Base-by-base conservation (phyloP, 768 basidiomycete species). In the Mycena venus region DNA sequence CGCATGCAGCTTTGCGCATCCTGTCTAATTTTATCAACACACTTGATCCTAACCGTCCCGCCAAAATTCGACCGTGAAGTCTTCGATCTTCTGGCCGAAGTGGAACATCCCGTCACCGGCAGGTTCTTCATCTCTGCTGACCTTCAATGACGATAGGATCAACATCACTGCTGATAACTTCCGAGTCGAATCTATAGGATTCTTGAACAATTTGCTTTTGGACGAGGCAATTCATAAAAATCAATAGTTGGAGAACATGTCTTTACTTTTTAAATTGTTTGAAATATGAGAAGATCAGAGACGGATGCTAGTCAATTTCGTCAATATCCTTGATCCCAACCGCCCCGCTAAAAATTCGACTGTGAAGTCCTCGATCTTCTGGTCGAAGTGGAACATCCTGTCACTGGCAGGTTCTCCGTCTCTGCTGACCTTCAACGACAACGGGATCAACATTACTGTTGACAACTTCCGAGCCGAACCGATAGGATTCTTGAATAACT, bases 11-110 rank as follows among this genome's bases (percentile, higher is more conserved):
- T n/a, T n/a, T n/a, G n/a, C n/a, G n/a, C n/a, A n/a, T n/a, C n/a
- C n/a, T n/a, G n/a, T n/a, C n/a, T n/a, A 72, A 72, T 32, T 72
- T 72, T 21, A 25, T 72, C 63, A 65, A 64, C 42, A 72, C 62
- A 17, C 63, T 72, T 0, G 63, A 72, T 32, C 70, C 70, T 4
- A 72, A 72, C 58, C 3, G n/a, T 7, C 25, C 58, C 17, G 44
- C 60, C 12, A 61, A 27, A 8, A 15, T 25, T 19, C 31, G 32
- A 31, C 34, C 9, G 19, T 12, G 23, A 29, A 31, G 10, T 21
- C 34, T 4, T 42, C n/a, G 7, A 17, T 47, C 21, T 38, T 38
- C 27, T 71, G 70, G 70, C 70, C 70, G 1, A 64, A 32, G 29
- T 71, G 61, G 61, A 71, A 34, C 31, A 38, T 21, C 0, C 38